A percentile compares a stretch with the other conserved stretches of the same genome.
Conservation (phyloP, 352 stramenopile genomes). For the Pythium dissimile region DNA sequence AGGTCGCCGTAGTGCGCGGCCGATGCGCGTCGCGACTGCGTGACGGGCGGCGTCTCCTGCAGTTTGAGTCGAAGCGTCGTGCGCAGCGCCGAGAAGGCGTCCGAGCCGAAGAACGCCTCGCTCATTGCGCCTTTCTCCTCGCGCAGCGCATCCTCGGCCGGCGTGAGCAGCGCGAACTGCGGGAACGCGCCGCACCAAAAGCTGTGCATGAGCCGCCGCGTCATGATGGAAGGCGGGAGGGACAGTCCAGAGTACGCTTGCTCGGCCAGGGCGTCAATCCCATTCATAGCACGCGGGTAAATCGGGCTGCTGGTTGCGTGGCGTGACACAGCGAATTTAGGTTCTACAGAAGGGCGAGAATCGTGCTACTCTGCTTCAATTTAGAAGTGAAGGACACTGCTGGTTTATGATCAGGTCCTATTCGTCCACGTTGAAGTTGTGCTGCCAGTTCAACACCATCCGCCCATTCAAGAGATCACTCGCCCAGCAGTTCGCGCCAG, state of each 20-base stretch:
- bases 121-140: conserved; percentile 26
- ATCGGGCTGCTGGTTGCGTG: too few species aligned
- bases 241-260: too few species aligned
- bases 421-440: too few species aligned
- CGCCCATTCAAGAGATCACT: too few species aligned
- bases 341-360: too few species aligned
- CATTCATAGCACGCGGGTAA: neutral
- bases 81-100: conserved; percentile 17
- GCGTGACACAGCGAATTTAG: too few species aligned
- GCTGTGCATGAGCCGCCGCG: conserved; percentile 12
- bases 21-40: conserved; percentile 16
- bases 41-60: conserved; percentile 35
- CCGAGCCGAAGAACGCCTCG: conserved; percentile 14
- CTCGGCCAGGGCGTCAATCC: too few species aligned
- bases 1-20: conserved; percentile 21
- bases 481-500: conserved; percentile 7
- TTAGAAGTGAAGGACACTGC: too few species aligned
- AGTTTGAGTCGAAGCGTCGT: conserved; percentile 36
- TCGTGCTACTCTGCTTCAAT: too few species aligned
- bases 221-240: neutral
- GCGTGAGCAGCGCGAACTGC: conserved; percentile 29
- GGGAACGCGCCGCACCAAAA: conserved; percentile 52
- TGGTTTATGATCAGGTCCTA: too few species aligned
- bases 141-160: neutral
- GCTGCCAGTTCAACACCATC: too few species aligned